A percentile compares a stretch with the other conserved stretches of the same genome.
These are phyloP conservation scores for Leccinum subtestaceum DNA, from an alignment of 768 basidiomycete species.

Conservation along the genomic window DNA sequence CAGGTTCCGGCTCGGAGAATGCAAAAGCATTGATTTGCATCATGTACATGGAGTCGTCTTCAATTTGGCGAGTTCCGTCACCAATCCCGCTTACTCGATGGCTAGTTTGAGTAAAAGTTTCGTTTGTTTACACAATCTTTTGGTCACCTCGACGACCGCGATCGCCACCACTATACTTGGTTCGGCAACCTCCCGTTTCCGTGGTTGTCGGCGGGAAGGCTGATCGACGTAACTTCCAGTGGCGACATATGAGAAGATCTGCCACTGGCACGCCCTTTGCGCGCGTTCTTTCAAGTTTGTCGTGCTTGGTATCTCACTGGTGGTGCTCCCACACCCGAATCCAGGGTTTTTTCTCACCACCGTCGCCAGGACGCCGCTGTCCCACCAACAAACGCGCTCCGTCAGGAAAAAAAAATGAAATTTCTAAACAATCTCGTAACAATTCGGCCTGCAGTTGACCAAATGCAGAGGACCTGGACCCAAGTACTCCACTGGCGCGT, in stretches of 20 bases:
- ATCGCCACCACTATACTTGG: background rate
- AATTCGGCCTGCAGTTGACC: slow-evolving; percentile 7
- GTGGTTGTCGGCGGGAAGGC: slow-evolving; percentile 13
- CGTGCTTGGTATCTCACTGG: slow-evolving; percentile 4
- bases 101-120: background rate
- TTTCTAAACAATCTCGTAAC: slow-evolving; percentile 26
- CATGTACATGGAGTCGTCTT: slow-evolving; percentile 1
- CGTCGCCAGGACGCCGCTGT: slow-evolving; percentile 16
- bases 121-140: slow-evolving; percentile 15
- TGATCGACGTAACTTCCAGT: slow-evolving; percentile 11
- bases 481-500: slow-evolving; percentile 27
- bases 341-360: slow-evolving; percentile 25
- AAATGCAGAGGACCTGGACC: slow-evolving; percentile 26
- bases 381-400: slow-evolving; percentile 12
- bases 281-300: slow-evolving; percentile 22
- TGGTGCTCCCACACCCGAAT: slow-evolving; percentile 16
- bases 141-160: background rate
- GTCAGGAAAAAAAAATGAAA: slow-evolving; percentile 2
- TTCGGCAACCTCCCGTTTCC: slow-evolving; percentile 8
- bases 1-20: background rate
- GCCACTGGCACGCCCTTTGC: slow-evolving; percentile 32
- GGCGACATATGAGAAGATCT: slow-evolving; percentile 20
- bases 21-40: background rate
- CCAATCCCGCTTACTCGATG: slow-evolving; percentile 2
- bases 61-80: background rate